Conservation (phyloP, 331 rosid genomes). For the Dryas integrifolia region DNA sequence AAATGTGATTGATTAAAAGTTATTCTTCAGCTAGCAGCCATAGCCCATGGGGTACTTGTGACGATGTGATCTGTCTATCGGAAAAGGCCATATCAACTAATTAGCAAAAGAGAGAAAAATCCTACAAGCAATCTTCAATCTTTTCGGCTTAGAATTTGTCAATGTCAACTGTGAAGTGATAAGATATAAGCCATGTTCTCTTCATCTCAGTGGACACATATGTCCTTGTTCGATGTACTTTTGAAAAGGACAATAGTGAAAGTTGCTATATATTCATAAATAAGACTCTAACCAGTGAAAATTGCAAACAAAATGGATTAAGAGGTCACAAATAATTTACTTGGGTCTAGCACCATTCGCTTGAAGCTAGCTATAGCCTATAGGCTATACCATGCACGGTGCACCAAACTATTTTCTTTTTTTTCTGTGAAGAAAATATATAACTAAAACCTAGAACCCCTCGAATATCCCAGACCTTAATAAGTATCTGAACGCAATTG, state of each 20-base stretch:
- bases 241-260: background rate
- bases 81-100: background rate
- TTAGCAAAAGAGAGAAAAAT: background rate
- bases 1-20: background rate
- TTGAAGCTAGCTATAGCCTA: too few relatives aligned
- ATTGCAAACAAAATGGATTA: too few relatives aligned
- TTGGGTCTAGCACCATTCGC: too few relatives aligned
- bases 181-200: background rate
- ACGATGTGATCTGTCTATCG: constrained; percentile 11
- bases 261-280: too few relatives aligned
- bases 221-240: background rate
- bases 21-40: too few relatives aligned
- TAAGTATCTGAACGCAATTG: too few relatives aligned
- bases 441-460: too few relatives aligned
- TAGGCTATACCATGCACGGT: too few relatives aligned
- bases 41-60: background rate
- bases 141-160: too few relatives aligned
- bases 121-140: background rate
- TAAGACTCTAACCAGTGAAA: too few relatives aligned
- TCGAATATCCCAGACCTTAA: too few relatives aligned
- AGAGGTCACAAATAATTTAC: too few relatives aligned
- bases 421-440: background rate
- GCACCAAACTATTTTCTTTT: background rate
- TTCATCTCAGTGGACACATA: background rate
- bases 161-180: background rate